phyloP scores from a whole-genome alignment of 495 filamentous ascomycete genomes.

The Penicillium parvum region DNA sequence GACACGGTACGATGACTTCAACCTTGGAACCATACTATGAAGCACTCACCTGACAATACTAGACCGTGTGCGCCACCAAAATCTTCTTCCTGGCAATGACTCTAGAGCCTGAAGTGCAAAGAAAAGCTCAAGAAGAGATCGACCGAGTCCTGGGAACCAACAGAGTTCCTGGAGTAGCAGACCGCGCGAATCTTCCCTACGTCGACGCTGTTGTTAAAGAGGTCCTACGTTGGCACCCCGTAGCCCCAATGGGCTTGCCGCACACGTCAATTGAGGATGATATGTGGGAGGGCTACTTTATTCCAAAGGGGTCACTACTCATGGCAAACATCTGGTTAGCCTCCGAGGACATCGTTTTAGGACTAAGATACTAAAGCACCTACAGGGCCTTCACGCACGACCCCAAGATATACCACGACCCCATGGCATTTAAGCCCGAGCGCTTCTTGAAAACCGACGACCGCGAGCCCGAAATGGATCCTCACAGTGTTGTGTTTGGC shows the following conservation, averaged over 20 bases:
- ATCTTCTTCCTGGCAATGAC: constrained; percentile 44
- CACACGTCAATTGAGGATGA: constrained; percentile 54
- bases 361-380: neutral
- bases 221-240: constrained; percentile 42
- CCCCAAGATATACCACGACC: constrained; percentile 11
- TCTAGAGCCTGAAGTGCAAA: constrained; percentile 42
- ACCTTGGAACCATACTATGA: neutral
- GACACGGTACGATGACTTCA: constrained; percentile 38
- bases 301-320: constrained; percentile 45
- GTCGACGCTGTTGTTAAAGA: constrained; percentile 44
- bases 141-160: constrained; percentile 39
- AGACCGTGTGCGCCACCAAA: constrained; percentile 29
- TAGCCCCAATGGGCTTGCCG: constrained; percentile 45
- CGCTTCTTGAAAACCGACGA: constrained; percentile 23
- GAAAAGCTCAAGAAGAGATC: constrained; percentile 53
- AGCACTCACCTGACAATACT: neutral
- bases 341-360: neutral
- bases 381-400: constrained; percentile 31
- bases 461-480: constrained; percentile 31
- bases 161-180: constrained; percentile 28
- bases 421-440: constrained; percentile 30
- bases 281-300: constrained; percentile 31
- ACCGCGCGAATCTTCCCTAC: constrained; percentile 39
- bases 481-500: constrained; percentile 31
- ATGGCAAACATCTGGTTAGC: constrained; percentile 43